Evolutionary conservation across 2,329 filamentous ascomycete genomes (phyloP), one percentile per base, ranked within the genome.

Genomic region (Aspergillus ruber): DNA sequence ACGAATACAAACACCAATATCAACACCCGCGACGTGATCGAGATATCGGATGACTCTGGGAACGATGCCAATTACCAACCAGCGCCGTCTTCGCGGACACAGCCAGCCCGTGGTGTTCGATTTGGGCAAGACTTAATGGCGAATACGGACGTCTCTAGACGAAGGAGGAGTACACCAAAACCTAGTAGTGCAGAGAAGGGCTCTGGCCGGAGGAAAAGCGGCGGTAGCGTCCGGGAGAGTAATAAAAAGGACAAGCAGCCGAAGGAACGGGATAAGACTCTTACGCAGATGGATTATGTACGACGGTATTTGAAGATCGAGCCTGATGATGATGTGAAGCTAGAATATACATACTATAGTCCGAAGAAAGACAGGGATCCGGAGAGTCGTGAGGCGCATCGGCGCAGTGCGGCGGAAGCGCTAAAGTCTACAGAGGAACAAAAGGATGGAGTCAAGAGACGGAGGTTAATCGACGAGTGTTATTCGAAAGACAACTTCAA

Each of bases 231-330:
- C 6, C 60, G 49, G 33, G 47, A 54, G 12, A 57, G 51, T 18
- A 56, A 56, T 10, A 61, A 62, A 43, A 54, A 56, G 23, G 52
- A 52, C 7, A 61, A 58, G 13, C 50, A 57, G 21, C 50, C 54
- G 36, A 53, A 54, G 15, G 56, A 62, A 42, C 52, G 56, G 15
- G 57, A 69, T 45, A 69, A 70, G 40, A 71, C 68, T 0, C 57
- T 71, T n/a, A 71, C 68, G 2, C 68, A 71, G 52, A 70, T 71
- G 67, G 62, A 69, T 45, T 71, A 67, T 53, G 67, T 71, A 29
- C 60, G 60, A 29, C 64, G 63, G 4, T 65, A 61, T 40, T 53
- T 68, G 48, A 59, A 60, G 18, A 59, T 67, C 41, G 60, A 64
- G 35, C 57, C 63, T 3, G 63, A 68, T 36, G 65, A 68, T 20